A percentile compares a stretch with the other conserved stretches of the same genome.
These are phyloP conservation scores for Bipolaris sorokiniana DNA, from an alignment of 2,329 filamentous ascomycete genomes.

Conservation along the genomic window DNA sequence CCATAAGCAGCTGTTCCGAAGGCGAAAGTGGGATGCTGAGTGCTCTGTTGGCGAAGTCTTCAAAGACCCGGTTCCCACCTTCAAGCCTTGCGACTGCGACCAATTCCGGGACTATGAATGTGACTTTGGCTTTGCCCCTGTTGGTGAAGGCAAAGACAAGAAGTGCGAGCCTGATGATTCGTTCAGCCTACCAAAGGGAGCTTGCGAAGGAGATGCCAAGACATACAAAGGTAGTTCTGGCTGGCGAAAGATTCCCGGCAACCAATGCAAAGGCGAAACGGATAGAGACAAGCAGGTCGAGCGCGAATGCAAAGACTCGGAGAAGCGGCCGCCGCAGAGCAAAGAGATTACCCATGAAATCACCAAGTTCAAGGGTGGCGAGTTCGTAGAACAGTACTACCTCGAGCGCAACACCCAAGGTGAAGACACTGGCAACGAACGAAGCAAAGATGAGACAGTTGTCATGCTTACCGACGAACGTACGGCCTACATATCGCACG, in stretches of 20 bases:
- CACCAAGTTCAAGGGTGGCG: conserved; percentile 66
- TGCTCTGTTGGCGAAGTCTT: conserved; percentile 91
- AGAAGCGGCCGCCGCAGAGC: conserved; percentile 60
- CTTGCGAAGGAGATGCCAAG: conserved; percentile 73
- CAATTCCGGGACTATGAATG: conserved; percentile 86
- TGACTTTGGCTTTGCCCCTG: conserved; percentile 82
- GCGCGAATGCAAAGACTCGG: conserved; percentile 72
- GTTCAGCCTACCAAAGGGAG: conserved; percentile 70
- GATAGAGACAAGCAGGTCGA: conserved; percentile 64
- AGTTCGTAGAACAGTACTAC: conserved; percentile 69
- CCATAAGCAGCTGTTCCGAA: conserved; percentile 83
- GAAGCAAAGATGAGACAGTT: conserved; percentile 73
- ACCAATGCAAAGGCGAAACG: conserved; percentile 54
- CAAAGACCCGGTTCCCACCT: conserved; percentile 73
- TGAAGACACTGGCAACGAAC: conserved; percentile 74
- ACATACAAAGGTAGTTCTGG: conserved; percentile 86
- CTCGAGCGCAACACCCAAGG: conserved; percentile 70
- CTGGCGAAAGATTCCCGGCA: conserved; percentile 83
- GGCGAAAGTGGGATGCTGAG: conserved; percentile 84
- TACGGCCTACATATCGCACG: conserved; percentile 74
- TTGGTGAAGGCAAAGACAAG: conserved; percentile 57
- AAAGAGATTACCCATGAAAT: conserved; percentile 70
- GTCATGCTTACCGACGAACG: conserved; percentile 65
- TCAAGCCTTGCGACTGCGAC: conserved; percentile 79
- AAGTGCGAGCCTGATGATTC: conserved; percentile 71